phyloP scores from a whole-genome alignment of 495 filamentous ascomycete genomes.

The Penicillium desertorum region DNA sequence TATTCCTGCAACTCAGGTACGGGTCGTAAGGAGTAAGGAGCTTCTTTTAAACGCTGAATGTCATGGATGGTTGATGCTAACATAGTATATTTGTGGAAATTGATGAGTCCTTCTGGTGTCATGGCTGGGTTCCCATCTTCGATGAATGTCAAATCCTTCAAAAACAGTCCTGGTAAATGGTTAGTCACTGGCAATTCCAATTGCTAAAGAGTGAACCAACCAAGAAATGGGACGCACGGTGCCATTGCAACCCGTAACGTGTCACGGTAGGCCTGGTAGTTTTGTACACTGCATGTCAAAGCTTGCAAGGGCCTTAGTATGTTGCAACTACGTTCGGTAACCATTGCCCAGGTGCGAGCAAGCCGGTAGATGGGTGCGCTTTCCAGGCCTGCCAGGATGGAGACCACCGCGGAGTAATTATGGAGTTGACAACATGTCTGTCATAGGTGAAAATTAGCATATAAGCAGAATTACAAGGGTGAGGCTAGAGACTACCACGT shows the following conservation, averaged over 20 bases:
- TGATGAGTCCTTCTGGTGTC: slow-evolving; percentile 85
- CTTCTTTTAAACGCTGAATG: slow-evolving; percentile 88
- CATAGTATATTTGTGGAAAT: slow-evolving; percentile 90
- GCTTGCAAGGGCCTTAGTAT: slow-evolving; percentile 77
- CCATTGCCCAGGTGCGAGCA: slow-evolving; percentile 81
- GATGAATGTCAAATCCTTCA: slow-evolving; percentile 94
- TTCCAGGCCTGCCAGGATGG: slow-evolving; percentile 86
- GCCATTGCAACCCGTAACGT: slow-evolving; percentile 77
- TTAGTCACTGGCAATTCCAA: slow-evolving; percentile 3
- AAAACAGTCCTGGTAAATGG: slow-evolving; percentile 67
- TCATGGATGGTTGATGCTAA: slow-evolving; percentile 91
- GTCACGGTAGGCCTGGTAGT: slow-evolving; percentile 87
- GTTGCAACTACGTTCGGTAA: slow-evolving; percentile 67
- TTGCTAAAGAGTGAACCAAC: slow-evolving; percentile 45
- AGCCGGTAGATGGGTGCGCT: slow-evolving; percentile 88
- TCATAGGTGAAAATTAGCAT: neutral
- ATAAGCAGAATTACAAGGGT: neutral
- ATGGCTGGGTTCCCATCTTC: slow-evolving; percentile 92
- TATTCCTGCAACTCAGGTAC: slow-evolving; percentile 90
- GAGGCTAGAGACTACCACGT: slow-evolving; percentile 4
- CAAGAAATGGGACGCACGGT: slow-evolving; percentile 94
- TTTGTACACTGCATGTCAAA: slow-evolving; percentile 89
- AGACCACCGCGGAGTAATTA: slow-evolving; percentile 91
- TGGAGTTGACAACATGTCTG: slow-evolving; percentile 84
- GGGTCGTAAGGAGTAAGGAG: slow-evolving; percentile 77